These are phyloP conservation scores for Vitis hybrid DNA, from an alignment of 177 flowering plant species.

Conservation along the genomic window DNA sequence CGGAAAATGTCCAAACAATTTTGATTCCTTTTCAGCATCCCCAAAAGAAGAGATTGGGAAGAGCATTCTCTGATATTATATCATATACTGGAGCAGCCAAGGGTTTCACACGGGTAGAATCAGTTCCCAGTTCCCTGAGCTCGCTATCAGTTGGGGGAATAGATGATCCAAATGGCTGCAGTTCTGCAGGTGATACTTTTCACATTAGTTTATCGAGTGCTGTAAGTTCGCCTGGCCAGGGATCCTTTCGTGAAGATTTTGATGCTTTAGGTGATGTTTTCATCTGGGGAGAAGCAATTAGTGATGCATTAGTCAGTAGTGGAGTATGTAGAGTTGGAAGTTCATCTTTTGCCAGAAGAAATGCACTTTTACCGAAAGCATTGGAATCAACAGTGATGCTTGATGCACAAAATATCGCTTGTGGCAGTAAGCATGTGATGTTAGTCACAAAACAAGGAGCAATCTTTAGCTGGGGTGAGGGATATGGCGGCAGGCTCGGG, in stretches of 20 bases:
- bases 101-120: constrained; percentile 17
- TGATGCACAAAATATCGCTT: constrained; percentile 41
- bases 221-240: constrained; percentile 41
- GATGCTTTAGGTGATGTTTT: constrained; percentile 37
- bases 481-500: constrained; percentile 45
- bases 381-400: constrained; percentile 34
- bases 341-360: constrained; percentile 10
- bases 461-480: constrained; percentile 48
- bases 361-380: constrained; percentile 34
- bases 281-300: constrained; percentile 43
- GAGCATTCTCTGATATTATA: constrained; percentile 32
- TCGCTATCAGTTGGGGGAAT: constrained; percentile 28
- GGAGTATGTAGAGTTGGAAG: constrained; percentile 20
- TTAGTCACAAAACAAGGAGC: constrained; percentile 45
- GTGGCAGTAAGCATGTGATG: constrained; percentile 39
- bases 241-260: constrained; percentile 34
- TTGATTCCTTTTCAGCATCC: no score
- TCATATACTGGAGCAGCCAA: constrained; percentile 22
- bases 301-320: constrained; percentile 34
- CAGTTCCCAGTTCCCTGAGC: constrained; percentile 14
- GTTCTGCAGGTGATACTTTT: constrained; percentile 22
- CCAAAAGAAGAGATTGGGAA: no score
- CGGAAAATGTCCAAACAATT: no score
- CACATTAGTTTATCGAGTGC: constrained; percentile 41
- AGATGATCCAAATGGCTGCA: constrained; percentile 26